Evolutionary conservation across 106 monocot species (phyloP), one percentile per base, ranked within the genome.

Genomic region (Dioscorea alata): DNA sequence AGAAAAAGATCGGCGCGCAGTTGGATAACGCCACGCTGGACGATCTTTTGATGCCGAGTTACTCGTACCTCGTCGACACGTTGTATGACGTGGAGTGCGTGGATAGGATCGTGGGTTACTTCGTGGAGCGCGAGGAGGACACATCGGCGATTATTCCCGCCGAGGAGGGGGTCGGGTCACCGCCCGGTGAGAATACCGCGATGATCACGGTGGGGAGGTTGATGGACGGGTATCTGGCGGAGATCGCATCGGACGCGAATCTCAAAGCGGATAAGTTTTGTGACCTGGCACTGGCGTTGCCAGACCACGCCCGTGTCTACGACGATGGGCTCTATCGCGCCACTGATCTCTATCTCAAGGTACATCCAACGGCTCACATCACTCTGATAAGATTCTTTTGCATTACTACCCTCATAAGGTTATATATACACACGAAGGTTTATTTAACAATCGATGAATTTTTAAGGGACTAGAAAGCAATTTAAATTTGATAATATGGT

Each of bases 11-110:
- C 28, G 92, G 81, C 14, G 57, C 71, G 64, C 92, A 90, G 73
- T 69, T 99, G 71, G 92, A 92, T 42, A 67, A 63, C 19, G 89
- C 97, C 12, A 76, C 89, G 20, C 57, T 99, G 4, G 97, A 99
- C 73, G 97, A 99, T 60, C 81, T 99, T 13, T 70, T 99, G 69
- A 81, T 99, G 76, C 97, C 97, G 66, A 92, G 81, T 65, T 92
- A 87, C 52, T 99, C 92, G 7, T 83, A 87, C 67, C 75, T 76
- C 24, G 77, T 75, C 16, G 92, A 92, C 74, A 99, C 92, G 22
- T 83, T 99, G 70, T 99, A 99, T 75, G 97, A 92, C 71, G 89
- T 99, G n/a, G 92, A 87, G 19, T 87, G 90, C 75, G 87, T 89
- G 34, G 87, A 99, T 75, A 73, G 92, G 63, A 81, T 99, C 49